Percentiles rank a stretch among this genome's conserved stretches.
Evolutionary conservation across 2,329 filamentous ascomycete genomes (phyloP).

Genomic region (Mycosphaerella arachidis): DNA sequence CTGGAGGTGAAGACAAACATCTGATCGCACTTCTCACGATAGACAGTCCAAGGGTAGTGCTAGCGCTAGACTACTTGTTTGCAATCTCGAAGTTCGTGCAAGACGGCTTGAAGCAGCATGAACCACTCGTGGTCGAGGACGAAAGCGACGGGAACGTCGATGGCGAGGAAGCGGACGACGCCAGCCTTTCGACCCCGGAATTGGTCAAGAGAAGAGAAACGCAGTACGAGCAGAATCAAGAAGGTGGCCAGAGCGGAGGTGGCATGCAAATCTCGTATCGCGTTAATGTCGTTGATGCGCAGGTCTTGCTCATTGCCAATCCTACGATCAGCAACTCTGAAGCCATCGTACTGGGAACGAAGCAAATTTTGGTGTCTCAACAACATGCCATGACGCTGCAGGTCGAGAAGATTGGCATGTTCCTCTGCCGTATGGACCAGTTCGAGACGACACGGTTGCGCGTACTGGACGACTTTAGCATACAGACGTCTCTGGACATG

Average conservation of each 20-base stretch:
- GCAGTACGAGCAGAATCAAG: slow-evolving; percentile 26
- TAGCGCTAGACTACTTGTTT: slow-evolving; percentile 93
- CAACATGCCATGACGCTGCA: slow-evolving; percentile 93
- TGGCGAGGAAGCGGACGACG: slow-evolving; percentile 52
- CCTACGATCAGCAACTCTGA: slow-evolving; percentile 85
- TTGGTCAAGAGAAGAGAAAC: slow-evolving; percentile 22
- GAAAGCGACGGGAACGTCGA: slow-evolving; percentile 43
- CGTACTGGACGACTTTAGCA: slow-evolving; percentile 93
- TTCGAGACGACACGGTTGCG: slow-evolving; percentile 87
- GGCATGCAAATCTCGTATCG: slow-evolving; percentile 79
- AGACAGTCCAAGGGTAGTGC: slow-evolving; percentile 90
- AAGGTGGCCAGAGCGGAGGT: slow-evolving; percentile 34
- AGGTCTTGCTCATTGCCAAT: slow-evolving; percentile 94
- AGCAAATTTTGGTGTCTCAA: slow-evolving; percentile 86
- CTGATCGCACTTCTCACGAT: slow-evolving; percentile 89
- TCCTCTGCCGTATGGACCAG: slow-evolving; percentile 94
- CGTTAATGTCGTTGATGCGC: slow-evolving; percentile 90
- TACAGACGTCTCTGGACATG: slow-evolving; percentile 83
- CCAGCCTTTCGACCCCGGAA: slow-evolving; percentile 32
- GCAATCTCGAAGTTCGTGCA: slow-evolving; percentile 80
- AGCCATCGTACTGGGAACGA: slow-evolving; percentile 89
- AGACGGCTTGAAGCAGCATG: slow-evolving; percentile 56
- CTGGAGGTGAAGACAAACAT: slow-evolving; percentile 73
- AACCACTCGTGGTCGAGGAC: slow-evolving; percentile 60
- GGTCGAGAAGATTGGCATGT: slow-evolving; percentile 94